These are phyloP conservation scores for Penicillium nordicum DNA, from an alignment of 2,329 filamentous ascomycete genomes.

Conservation along the genomic window DNA sequence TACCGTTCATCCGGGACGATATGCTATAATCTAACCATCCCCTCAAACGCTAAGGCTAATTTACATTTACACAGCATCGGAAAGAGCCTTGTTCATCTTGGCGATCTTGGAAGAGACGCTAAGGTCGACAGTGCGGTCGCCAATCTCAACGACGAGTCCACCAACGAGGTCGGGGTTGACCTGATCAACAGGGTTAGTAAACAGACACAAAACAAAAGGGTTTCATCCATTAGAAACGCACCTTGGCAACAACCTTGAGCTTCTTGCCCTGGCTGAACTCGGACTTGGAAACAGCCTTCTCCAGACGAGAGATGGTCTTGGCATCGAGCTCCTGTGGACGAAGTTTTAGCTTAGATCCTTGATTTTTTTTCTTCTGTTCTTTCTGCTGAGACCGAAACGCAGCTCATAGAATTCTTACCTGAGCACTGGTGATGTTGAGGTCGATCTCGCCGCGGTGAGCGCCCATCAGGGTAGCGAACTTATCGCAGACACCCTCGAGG, in stretches of 20 bases:
- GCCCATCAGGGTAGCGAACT: constrained; percentile 84
- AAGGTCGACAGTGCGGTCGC: constrained; percentile 96
- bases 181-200: constrained; percentile 42
- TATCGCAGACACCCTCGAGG: constrained; percentile 76
- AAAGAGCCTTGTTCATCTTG: constrained; percentile 99
- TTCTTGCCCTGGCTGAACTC: constrained; percentile 90
- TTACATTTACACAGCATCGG: constrained; percentile 82
- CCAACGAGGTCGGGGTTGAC: constrained; percentile 94
- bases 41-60: constrained; percentile 23
- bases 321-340: constrained; percentile 69
- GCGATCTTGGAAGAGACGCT: constrained; percentile 91
- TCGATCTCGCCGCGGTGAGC: constrained; percentile 91
- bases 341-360: background rate
- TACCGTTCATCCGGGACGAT: constrained; percentile 27
- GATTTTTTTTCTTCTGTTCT: background rate
- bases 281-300: constrained; percentile 85
- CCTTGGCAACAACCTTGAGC: constrained; percentile 93
- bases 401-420: constrained; percentile 56
- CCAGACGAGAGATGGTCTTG: constrained; percentile 80
- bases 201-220: background rate
- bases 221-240: constrained; percentile 39
- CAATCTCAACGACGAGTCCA: constrained; percentile 91
- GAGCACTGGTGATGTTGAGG: constrained; percentile 83
- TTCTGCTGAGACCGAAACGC: background rate
- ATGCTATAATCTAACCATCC: constrained; percentile 24